These are phyloP conservation scores for Lentinus tigrinus DNA, from an alignment of 768 basidiomycete species.

Conservation along the genomic window DNA sequence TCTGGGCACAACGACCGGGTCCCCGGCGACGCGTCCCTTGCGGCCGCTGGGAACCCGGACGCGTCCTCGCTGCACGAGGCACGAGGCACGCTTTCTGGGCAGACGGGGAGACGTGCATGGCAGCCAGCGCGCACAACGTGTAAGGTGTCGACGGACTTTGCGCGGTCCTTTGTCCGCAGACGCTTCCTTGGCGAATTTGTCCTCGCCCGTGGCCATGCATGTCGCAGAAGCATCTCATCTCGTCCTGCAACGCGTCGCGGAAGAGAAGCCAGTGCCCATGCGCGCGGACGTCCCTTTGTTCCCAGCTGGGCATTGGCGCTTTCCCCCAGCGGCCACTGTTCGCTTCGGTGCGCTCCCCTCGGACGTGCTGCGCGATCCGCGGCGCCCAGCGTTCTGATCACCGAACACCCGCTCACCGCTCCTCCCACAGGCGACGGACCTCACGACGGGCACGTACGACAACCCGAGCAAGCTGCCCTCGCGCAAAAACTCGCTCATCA, in stretches of 20 bases:
- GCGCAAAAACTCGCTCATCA: conserved; percentile 24
- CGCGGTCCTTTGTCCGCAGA: not conserved
- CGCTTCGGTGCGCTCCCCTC: not conserved
- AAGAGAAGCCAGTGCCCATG: not conserved
- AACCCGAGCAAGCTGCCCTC: conserved; percentile 20
- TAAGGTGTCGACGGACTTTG: not conserved
- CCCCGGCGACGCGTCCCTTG: too few relatives aligned
- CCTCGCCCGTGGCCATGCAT: not conserved
- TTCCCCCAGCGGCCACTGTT: not conserved
- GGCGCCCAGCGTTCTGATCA: too few relatives aligned
- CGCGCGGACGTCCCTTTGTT: not conserved
- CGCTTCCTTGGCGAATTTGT: not conserved
- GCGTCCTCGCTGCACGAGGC: too few relatives aligned
- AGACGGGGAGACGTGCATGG: too few relatives aligned
- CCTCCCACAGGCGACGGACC: conserved; percentile 8
- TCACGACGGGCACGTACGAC: conserved; percentile 3
- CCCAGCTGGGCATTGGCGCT: not conserved
- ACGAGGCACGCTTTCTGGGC: too few relatives aligned
- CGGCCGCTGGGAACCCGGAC: too few relatives aligned
- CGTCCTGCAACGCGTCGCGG: not conserved
- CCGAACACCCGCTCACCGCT: not conserved
- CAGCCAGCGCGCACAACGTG: not conserved
- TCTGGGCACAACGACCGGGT: too few relatives aligned
- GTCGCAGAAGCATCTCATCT: not conserved
- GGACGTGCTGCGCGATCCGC: not conserved